Evolutionary conservation across 257 asterid genomes (phyloP).

Genomic region (Nemophila menziesii): DNA sequence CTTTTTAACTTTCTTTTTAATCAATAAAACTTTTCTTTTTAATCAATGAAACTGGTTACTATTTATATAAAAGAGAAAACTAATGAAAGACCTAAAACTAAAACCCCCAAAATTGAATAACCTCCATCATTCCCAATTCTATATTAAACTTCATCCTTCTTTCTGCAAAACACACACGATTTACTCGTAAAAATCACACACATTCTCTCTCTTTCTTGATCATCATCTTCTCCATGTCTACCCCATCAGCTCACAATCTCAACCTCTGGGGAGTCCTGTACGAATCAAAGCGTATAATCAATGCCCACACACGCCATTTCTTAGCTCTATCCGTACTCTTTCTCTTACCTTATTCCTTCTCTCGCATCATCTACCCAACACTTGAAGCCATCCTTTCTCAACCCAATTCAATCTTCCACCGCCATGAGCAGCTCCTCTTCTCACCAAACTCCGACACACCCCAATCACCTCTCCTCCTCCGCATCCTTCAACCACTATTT

Average conservation of each 20-base stretch:
- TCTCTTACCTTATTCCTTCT: slow-evolving; percentile 49
- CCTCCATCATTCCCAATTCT: too few species aligned
- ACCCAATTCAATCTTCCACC: slow-evolving; percentile 17
- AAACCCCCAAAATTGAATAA: too few species aligned
- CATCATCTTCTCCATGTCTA: background rate
- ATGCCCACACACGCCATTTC: slow-evolving; percentile 55
- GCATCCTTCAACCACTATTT: slow-evolving; percentile 18
- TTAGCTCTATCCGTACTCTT: slow-evolving; percentile 46
- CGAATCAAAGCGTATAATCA: slow-evolving; percentile 47
- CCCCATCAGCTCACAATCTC: slow-evolving; percentile 22
- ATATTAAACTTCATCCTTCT: too few species aligned
- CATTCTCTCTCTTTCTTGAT: background rate
- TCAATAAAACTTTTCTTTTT: too few species aligned
- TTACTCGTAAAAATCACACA: too few species aligned
- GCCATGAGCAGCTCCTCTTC: slow-evolving; percentile 22
- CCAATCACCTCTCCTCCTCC: slow-evolving; percentile 12
- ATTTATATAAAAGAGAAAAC: too few species aligned
- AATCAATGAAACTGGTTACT: too few species aligned
- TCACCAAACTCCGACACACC: slow-evolving; percentile 9
- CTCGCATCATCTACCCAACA: slow-evolving; percentile 34
- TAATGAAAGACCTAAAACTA: too few species aligned
- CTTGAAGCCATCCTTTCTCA: slow-evolving; percentile 17
- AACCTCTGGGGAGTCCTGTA: slow-evolving; percentile 45
- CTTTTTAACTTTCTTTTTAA: too few species aligned
- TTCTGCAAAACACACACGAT: too few species aligned